A percentile compares a stretch with the other conserved stretches of the same genome.
These are phyloP conservation scores for Achaetomium macrosporum DNA, from an alignment of 2,329 filamentous ascomycete species.

Conservation along the genomic window DNA sequence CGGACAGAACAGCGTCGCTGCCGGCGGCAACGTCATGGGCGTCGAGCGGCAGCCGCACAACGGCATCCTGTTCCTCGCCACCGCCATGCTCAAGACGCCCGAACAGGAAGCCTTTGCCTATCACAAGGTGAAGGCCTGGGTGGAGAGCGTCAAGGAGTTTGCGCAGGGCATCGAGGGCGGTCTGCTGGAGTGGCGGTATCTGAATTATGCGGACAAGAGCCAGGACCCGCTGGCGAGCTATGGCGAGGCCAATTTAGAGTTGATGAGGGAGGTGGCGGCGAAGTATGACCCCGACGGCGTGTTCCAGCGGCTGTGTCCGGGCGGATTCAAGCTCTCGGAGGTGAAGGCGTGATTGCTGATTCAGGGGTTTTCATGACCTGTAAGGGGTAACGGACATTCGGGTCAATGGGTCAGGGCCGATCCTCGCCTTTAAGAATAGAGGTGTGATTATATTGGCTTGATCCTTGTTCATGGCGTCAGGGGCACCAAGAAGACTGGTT, in stretches of 20 bases:
- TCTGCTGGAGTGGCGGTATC: constrained; percentile 19
- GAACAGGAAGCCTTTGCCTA: constrained; percentile 21
- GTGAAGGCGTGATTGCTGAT: too few relatives aligned
- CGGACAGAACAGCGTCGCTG: constrained; percentile 7
- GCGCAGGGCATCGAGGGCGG: constrained; percentile 13
- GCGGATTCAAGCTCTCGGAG: constrained; percentile 22
- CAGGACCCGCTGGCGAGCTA: constrained; percentile 27
- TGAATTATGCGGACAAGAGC: constrained; percentile 27
- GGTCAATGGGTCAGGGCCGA: too few relatives aligned
- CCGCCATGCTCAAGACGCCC: constrained; percentile 15
- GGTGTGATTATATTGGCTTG: too few relatives aligned
- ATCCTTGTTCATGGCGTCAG: too few relatives aligned
- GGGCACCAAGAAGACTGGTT: too few relatives aligned
- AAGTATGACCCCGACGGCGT: constrained; percentile 26
- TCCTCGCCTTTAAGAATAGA: too few relatives aligned
- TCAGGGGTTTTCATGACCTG: too few relatives aligned
- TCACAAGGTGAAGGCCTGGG: constrained; percentile 17
- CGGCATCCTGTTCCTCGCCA: constrained; percentile 19
- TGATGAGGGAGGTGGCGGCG: constrained; percentile 20
- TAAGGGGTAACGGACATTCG: too few relatives aligned
- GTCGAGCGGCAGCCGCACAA: constrained; percentile 18
- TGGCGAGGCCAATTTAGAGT: constrained; percentile 24
- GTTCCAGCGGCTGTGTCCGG: constrained; percentile 26
- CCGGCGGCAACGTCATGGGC: constrained; percentile 25
- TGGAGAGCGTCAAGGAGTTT: constrained; percentile 17